A percentile compares a stretch with the other conserved stretches of the same genome.
Conservation (phyloP, 345 rosid genomes). For the Raphanus raphanistrum region DNA sequence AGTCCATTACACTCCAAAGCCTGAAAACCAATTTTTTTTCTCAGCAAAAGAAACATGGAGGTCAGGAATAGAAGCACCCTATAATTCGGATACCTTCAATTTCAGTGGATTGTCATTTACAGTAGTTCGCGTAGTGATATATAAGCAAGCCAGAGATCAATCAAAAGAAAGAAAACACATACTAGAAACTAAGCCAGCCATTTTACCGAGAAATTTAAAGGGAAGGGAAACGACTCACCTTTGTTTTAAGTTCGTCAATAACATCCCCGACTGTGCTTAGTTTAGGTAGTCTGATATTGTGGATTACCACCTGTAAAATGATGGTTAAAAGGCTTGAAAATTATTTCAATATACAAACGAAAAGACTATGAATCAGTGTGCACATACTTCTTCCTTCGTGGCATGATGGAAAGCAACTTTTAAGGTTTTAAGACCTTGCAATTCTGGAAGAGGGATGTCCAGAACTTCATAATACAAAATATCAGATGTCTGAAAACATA, state of each 20-base stretch:
- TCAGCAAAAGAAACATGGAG: constrained; percentile 13
- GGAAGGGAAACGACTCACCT: constrained; percentile 39
- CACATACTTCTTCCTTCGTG: constrained; percentile 77
- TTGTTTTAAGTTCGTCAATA: constrained; percentile 81
- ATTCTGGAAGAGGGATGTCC: constrained; percentile 95
- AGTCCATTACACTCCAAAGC: neutral
- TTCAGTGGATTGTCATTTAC: constrained; percentile 10
- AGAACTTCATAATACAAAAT: constrained; percentile 91
- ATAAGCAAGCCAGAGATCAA: constrained; percentile 16
- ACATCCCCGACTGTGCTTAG: constrained; percentile 93
- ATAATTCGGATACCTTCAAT: constrained; percentile 13
- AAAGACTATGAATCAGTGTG: constrained; percentile 7
- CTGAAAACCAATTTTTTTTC: neutral
- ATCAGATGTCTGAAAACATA: constrained; percentile 63
- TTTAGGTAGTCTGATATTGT: constrained; percentile 87
- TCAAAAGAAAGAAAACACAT: constrained; percentile 4
- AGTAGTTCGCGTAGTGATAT: neutral
- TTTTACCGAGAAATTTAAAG: neutral
- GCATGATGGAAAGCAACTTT: constrained; percentile 87
- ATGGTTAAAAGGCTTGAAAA: constrained; percentile 30
- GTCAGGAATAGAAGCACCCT: constrained; percentile 6
- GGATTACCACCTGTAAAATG: constrained; percentile 64
- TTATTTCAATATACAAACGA: constrained; percentile 9
- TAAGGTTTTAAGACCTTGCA: constrained; percentile 84
- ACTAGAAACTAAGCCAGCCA: constrained; percentile 15